Percentiles rank a stretch among this genome's conserved stretches.
Conservation (phyloP, 2,329 filamentous ascomycete species). For the Beauveria scarabaeidicola region DNA sequence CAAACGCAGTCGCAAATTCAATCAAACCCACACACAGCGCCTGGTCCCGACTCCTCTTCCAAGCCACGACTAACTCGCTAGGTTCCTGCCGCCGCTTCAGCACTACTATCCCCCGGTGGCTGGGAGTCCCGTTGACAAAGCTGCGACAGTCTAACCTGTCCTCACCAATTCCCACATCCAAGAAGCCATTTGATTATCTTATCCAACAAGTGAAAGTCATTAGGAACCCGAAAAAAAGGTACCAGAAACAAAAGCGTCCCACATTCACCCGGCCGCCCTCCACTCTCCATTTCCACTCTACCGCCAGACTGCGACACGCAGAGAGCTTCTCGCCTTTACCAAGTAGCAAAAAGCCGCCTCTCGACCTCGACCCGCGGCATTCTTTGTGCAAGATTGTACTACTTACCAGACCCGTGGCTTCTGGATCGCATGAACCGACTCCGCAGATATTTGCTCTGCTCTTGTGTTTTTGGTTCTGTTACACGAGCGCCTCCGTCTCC, state of each 20-base stretch:
- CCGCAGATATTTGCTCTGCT: neutral
- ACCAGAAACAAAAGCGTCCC: neutral
- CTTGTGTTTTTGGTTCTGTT: neutral
- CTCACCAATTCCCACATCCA: neutral
- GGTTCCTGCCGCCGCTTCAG: constrained; percentile 5
- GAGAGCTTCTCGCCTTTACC: neutral
- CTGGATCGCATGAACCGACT: neutral
- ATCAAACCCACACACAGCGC: constrained; percentile 6
- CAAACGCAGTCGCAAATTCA: neutral
- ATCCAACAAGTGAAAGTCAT: neutral
- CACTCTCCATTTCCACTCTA: constrained; percentile 7
- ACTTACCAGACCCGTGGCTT: neutral
- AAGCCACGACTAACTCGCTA: constrained; percentile 5
- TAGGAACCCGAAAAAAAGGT: neutral
- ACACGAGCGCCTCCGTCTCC: neutral
- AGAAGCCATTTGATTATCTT: constrained; percentile 1
- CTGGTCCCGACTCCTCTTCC: constrained; percentile 2
- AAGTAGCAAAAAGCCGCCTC: constrained; percentile 5
- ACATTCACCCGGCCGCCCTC: constrained; percentile 11
- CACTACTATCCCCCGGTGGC: constrained; percentile 1
- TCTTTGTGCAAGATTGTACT: neutral
- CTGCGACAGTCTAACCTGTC: neutral
- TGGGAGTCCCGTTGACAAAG: constrained; percentile 5
- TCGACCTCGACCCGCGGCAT: neutral
- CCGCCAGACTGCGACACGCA: constrained; percentile 5